These are phyloP conservation scores for Pythium monospermum DNA, from an alignment of 352 stramenopile species.

Conservation along the genomic window DNA sequence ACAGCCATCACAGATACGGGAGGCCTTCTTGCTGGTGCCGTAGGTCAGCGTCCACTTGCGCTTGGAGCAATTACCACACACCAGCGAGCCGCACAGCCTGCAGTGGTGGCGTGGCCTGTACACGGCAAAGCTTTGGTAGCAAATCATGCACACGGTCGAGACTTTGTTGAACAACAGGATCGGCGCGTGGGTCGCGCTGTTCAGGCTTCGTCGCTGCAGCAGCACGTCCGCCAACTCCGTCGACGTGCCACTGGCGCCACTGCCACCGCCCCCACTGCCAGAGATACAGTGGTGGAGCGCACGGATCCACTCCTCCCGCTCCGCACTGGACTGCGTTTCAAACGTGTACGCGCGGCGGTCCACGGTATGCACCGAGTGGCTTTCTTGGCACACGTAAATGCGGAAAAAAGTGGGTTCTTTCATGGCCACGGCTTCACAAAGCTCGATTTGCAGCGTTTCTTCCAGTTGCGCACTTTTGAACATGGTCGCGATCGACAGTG, in stretches of 20 bases:
- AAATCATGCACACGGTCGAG: constrained; percentile 84
- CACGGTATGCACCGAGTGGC: constrained; percentile 18
- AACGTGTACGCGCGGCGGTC: constrained; percentile 47
- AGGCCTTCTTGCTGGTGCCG: constrained; percentile 74
- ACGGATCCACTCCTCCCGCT: constrained; percentile 81
- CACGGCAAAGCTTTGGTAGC: constrained; percentile 73
- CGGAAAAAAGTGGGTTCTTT: constrained; percentile 50
- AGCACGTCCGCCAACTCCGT: constrained; percentile 30
- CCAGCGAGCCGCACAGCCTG: constrained; percentile 72
- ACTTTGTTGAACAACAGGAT: constrained; percentile 88
- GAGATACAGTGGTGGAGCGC: constrained; percentile 73
- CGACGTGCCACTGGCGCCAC: too few species aligned
- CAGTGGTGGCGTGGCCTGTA: constrained; percentile 83
- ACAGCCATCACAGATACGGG: constrained; percentile 70
- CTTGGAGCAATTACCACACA: constrained; percentile 80
- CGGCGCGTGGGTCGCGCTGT: constrained; percentile 66
- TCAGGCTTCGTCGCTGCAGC: constrained; percentile 63
- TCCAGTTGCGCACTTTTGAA: constrained; percentile 68
- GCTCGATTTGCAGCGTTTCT: constrained; percentile 54
- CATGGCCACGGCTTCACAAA: constrained; percentile 50
- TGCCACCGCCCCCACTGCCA: constrained; percentile 38
- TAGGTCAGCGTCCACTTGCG: constrained; percentile 74
- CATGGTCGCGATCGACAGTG: constrained; percentile 48
- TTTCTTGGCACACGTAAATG: constrained; percentile 39
- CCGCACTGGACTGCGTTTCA: constrained; percentile 48